A percentile compares a stretch with the other conserved stretches of the same genome.
Conservation (phyloP, 2,329 filamentous ascomycete species). For the Botrytis fragariae region DNA sequence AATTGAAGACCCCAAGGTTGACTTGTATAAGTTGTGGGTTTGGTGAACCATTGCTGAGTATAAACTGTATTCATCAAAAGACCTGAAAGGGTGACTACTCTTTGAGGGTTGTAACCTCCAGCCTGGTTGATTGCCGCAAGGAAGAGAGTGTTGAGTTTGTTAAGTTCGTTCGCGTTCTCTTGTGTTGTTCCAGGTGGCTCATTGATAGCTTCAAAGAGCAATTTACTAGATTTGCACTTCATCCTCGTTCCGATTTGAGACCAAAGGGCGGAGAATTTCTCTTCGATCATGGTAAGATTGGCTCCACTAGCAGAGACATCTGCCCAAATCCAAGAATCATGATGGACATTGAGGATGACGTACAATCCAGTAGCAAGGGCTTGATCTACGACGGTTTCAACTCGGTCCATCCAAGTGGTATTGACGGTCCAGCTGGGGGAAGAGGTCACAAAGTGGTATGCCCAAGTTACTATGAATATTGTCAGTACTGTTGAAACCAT, state of each 20-base stretch:
- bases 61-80: slow-evolving; percentile 50
- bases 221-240: slow-evolving; percentile 51
- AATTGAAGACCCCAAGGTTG: slow-evolving; percentile 58
- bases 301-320: slow-evolving; percentile 48
- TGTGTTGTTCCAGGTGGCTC: slow-evolving; percentile 54
- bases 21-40: slow-evolving; percentile 49
- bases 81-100: slow-evolving; percentile 56
- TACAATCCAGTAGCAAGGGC: slow-evolving; percentile 50
- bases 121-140: slow-evolving; percentile 51
- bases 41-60: slow-evolving; percentile 54
- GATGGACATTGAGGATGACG: slow-evolving; percentile 57
- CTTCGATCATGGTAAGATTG: slow-evolving; percentile 52
- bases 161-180: slow-evolving; percentile 50
- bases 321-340: slow-evolving; percentile 59
- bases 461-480: slow-evolving; percentile 50
- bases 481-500: neutral
- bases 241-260: slow-evolving; percentile 54
- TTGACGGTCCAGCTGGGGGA: slow-evolving; percentile 55
- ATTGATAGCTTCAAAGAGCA: slow-evolving; percentile 60
- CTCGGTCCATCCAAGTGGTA: slow-evolving; percentile 53
- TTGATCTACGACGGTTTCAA: slow-evolving; percentile 57
- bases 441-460: slow-evolving; percentile 52
- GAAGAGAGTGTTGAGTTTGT: slow-evolving; percentile 57
- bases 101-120: slow-evolving; percentile 53
- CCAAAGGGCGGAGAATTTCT: slow-evolving; percentile 56